Base-by-base conservation (phyloP, 345 rosid species). In the Nasturtium officinale region DNA sequence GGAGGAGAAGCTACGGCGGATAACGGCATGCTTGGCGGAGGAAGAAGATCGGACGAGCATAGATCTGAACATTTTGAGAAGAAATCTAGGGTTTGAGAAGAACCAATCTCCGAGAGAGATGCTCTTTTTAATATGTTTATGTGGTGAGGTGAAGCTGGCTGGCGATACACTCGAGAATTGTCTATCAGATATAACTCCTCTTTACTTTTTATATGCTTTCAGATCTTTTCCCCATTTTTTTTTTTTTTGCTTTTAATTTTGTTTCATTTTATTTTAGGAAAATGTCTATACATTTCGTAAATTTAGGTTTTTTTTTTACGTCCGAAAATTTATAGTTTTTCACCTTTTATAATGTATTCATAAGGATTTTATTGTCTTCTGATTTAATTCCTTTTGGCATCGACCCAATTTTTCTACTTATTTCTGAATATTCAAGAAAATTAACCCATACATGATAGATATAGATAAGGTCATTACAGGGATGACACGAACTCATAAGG, bases 1-100 rank as follows among this genome's bases (percentile, higher is more conserved):
- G 9, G 92, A 77, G 11, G 82, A 40, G 75, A 68, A 91, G 73
- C 82, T 83, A 32, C 96, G 95, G 63, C 82, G 84, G 74, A 64
- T 82, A 50, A 69, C 77, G 61, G 78, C 54, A 26, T 71, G 86
- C 78, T 72, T 76, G 5, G 76, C 83, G 67, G 80, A 37, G 58
- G 82, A 29, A 28, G 76, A 69, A 7, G 78, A 76, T 8, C 77
- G 80, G 79, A 80, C 62, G 23, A 78, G 60, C 29, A 73, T 54
- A 16, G 86, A 86, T 86, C 91, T 81, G 63, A 83, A 77, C 82
- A 86, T 61, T 55, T 68, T 50, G 25, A n/a, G 26, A 45, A 5
- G 74, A 15, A 26, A 45, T 59, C 51, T 47, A 63, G 76, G 72
- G 72, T 69, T 53, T 37, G 9, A 21, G 25, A 42, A 55, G 26